These are phyloP conservation scores for Candida coleopterorum DNA, from an alignment of 805 yeast species.

Conservation along the genomic window DNA sequence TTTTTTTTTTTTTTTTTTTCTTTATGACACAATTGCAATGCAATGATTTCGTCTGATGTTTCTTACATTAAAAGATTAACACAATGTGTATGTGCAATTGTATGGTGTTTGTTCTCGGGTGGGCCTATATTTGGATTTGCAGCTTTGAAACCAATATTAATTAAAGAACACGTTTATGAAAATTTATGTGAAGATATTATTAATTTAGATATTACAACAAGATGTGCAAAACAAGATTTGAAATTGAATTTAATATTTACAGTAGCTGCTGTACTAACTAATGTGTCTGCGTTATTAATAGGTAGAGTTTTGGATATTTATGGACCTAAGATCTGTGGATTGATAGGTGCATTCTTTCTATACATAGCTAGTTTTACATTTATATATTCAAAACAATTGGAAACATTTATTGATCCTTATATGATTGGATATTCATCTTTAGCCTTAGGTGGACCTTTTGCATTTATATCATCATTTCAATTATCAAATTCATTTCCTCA, in stretches of 20 bases:
- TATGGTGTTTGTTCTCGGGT: slow-evolving; percentile 53
- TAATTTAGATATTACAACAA: slow-evolving; percentile 24
- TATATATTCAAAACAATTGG: slow-evolving; percentile 32
- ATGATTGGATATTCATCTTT: slow-evolving; percentile 45
- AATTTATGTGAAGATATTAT: slow-evolving; percentile 24
- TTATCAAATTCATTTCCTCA: slow-evolving; percentile 53
- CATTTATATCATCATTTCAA: slow-evolving; percentile 53
- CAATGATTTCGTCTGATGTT: slow-evolving; percentile 9
- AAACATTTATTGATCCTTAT: slow-evolving; percentile 42
- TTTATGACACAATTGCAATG: too few relatives aligned
- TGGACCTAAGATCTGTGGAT: slow-evolving; percentile 53
- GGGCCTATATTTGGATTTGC: slow-evolving; percentile 61
- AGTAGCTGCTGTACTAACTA: slow-evolving; percentile 52
- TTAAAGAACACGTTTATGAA: slow-evolving; percentile 45
- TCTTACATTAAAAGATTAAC: slow-evolving; percentile 12
- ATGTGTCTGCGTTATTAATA: slow-evolving; percentile 48
- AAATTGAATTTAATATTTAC: slow-evolving; percentile 56
- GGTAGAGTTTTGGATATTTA: slow-evolving; percentile 46
- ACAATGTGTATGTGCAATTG: slow-evolving; percentile 47
- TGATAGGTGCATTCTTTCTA: slow-evolving; percentile 46
- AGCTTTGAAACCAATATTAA: slow-evolving; percentile 50
- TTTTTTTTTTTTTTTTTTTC: too few relatives aligned
- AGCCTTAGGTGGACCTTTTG: slow-evolving; percentile 59
- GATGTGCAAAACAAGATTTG: slow-evolving; percentile 50
- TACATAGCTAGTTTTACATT: slow-evolving; percentile 43